Evolutionary conservation across 768 basidiomycete species (phyloP).

Genomic region (Lactifluus echinatus): DNA sequence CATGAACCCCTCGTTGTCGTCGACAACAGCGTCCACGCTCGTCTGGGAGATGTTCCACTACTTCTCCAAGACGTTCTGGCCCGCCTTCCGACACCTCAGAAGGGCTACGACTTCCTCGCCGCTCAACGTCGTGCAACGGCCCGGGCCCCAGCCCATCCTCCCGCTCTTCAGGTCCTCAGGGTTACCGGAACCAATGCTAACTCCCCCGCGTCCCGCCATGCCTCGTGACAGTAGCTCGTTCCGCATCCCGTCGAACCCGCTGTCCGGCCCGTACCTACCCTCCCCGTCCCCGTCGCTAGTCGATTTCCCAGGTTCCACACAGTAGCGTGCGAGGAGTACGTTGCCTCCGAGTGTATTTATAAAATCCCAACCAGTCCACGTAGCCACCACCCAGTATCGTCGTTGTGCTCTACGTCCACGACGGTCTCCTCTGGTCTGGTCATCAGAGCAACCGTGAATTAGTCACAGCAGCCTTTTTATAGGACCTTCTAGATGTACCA

Average conservation of each 20-base stretch:
- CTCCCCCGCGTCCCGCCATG: conserved; percentile 2
- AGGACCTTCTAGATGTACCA: too few relatives aligned
- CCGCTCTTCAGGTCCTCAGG: conserved; percentile 3
- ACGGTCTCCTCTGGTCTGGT: not conserved
- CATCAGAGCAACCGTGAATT: not conserved
- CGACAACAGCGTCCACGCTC: not conserved
- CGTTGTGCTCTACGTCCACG: not conserved
- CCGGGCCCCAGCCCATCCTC: not conserved
- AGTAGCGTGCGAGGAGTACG: not conserved
- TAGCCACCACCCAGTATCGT: not conserved
- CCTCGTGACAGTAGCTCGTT: conserved; percentile 10
- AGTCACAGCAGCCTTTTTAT: too few relatives aligned
- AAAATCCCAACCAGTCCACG: not conserved
- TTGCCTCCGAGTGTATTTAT: not conserved
- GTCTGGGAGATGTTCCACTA: not conserved
- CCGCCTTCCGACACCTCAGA: not conserved
- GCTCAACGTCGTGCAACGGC: not conserved
- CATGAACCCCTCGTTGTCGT: too few relatives aligned
- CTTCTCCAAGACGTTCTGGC: conserved; percentile 2
- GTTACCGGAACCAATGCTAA: not conserved
- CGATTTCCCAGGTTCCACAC: not conserved
- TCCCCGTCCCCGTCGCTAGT: not conserved
- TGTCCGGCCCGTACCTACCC: not conserved
- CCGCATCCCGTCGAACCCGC: conserved; percentile 11
- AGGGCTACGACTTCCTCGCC: not conserved